Percentiles rank a stretch among this genome's conserved stretches.
Evolutionary conservation across 306 rosid genomes (phyloP).

Genomic region (Cucumis cinereus): DNA sequence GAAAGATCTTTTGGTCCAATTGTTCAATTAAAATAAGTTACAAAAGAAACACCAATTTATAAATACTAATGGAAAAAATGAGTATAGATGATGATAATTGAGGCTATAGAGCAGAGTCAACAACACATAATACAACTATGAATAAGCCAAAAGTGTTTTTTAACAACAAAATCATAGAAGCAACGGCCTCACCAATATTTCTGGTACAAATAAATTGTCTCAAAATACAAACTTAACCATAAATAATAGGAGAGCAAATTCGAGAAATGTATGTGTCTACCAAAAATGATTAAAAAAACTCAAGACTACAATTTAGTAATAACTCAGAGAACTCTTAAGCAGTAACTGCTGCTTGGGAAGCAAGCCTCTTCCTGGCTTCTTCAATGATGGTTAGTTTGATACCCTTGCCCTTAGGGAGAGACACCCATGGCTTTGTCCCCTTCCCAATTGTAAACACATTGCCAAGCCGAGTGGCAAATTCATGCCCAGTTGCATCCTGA

Average conservation of each 20-base stretch:
- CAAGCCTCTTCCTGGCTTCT: conserved; percentile 69
- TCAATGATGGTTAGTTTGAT: conserved; percentile 65
- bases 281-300: background rate
- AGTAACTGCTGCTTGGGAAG: conserved; percentile 37
- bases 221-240: background rate
- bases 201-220: background rate
- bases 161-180: background rate
- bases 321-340: conserved; percentile 9
- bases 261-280: background rate
- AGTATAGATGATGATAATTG: too few relatives aligned
- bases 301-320: background rate
- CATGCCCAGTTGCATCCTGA: conserved; percentile 74
- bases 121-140: background rate
- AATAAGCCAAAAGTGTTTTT: background rate
- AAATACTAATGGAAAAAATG: too few relatives aligned
- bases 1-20: too few relatives aligned
- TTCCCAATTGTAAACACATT: conserved; percentile 74
- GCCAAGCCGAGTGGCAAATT: conserved; percentile 65
- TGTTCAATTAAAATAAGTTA: too few relatives aligned
- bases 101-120: background rate
- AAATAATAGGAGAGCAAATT: background rate
- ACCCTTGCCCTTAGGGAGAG: conserved; percentile 92
- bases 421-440: conserved; percentile 70
- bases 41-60: too few relatives aligned
- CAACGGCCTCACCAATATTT: background rate